Evolutionary conservation across 768 basidiomycete genomes (phyloP).

Genomic region (Daedalea quercina): DNA sequence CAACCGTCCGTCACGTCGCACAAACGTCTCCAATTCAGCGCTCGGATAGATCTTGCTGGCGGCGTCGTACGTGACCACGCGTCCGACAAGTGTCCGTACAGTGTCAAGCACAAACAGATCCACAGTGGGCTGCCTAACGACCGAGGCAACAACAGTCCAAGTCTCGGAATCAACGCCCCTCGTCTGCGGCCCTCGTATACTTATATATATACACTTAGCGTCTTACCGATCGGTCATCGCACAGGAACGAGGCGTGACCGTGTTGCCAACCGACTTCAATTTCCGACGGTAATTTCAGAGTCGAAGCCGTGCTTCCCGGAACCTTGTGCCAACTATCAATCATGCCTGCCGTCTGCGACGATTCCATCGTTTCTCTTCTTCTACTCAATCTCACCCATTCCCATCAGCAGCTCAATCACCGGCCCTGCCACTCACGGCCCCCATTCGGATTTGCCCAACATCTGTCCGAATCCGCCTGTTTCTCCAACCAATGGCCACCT

Average conservation of each 20-base stretch:
- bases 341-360: conserved; percentile 18
- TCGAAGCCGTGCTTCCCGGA: conserved; percentile 5
- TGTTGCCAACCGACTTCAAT: conserved; percentile 8
- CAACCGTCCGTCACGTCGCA: neutral
- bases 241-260: neutral
- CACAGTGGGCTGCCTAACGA: neutral
- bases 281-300: conserved; percentile 10
- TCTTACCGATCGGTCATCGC: conserved; percentile 1
- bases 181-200: too few species aligned
- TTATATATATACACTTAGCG: neutral
- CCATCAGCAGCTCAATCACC: conserved; percentile 10
- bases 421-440: conserved; percentile 6
- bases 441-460: neutral
- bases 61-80: too few species aligned
- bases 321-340: conserved; percentile 14
- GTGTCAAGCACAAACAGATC: too few species aligned
- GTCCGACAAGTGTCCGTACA: too few species aligned
- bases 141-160: neutral
- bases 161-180: neutral
- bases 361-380: conserved; percentile 17
- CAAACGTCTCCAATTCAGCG: too few species aligned
- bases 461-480: conserved; percentile 2
- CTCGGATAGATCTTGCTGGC: too few species aligned
- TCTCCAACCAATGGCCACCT: conserved; percentile 15
- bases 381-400: conserved; percentile 8